Evolutionary conservation across 176 grass and related monocot genomes (phyloP).

Genomic region (Triticum timopheevii): DNA sequence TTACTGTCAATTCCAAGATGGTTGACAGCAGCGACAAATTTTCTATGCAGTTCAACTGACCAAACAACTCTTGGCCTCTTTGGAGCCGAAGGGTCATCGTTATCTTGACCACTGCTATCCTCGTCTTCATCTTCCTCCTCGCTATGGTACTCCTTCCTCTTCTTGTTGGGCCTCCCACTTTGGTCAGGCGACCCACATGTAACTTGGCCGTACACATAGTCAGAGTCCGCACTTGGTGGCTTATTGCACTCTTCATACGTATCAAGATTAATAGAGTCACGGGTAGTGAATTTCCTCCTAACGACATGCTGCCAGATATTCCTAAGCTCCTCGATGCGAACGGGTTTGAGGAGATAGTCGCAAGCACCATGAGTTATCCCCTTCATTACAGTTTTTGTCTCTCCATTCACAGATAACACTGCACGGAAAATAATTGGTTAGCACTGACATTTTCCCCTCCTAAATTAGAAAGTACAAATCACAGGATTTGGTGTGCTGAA

Average conservation of each 20-base stretch:
- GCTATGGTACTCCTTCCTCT: constrained; percentile 81
- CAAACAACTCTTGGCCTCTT: constrained; percentile 97
- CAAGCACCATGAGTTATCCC: constrained; percentile 97
- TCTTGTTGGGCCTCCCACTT: constrained; percentile 60
- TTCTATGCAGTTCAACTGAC: constrained; percentile 84
- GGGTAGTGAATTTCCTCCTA: constrained; percentile 66
- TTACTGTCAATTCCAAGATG: constrained; percentile 97
- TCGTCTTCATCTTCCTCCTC: constrained; percentile 77
- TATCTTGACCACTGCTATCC: constrained; percentile 63
- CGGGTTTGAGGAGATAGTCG: constrained; percentile 93
- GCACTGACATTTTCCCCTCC: neutral
- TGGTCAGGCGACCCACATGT: constrained; percentile 46
- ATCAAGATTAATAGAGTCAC: constrained; percentile 48
- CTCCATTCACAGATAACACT: constrained; percentile 93
- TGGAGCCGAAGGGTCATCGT: constrained; percentile 65
- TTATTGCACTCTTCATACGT: constrained; percentile 53
- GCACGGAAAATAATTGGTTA: constrained; percentile 40
- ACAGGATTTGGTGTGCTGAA: neutral
- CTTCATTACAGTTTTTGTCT: constrained; percentile 97
- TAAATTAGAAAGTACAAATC: neutral
- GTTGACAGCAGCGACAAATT: constrained; percentile 91
- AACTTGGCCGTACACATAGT: constrained; percentile 36
- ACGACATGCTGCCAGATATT: constrained; percentile 99
- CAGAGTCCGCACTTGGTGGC: constrained; percentile 36
- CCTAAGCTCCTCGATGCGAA: constrained; percentile 88